These are phyloP conservation scores for Macadamia integrifolia DNA, from an alignment of 164 flowering plant genomes.

Conservation along the genomic window DNA sequence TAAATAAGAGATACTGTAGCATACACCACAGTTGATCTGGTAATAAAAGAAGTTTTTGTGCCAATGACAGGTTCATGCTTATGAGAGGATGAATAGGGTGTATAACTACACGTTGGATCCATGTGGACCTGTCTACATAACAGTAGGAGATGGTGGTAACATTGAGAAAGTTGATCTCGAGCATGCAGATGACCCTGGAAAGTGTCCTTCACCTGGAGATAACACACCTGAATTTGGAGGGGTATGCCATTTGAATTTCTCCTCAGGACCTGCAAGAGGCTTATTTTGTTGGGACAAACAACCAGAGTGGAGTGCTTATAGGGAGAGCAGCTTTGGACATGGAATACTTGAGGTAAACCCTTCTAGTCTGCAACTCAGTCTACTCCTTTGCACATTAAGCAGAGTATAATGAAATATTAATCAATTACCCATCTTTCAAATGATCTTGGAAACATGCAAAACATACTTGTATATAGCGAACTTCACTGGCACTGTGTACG, in stretches of 20 bases:
- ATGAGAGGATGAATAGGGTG: slow-evolving; percentile 84
- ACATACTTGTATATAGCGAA: no score
- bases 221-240: slow-evolving; percentile 77
- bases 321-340: slow-evolving; percentile 99
- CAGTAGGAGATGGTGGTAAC: slow-evolving; percentile 93
- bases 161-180: slow-evolving; percentile 72
- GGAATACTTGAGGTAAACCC: slow-evolving; percentile 84
- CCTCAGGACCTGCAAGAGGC: slow-evolving; percentile 75
- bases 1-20: no score
- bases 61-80: slow-evolving; percentile 76
- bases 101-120: slow-evolving; percentile 72
- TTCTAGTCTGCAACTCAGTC: background rate
- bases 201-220: slow-evolving; percentile 66
- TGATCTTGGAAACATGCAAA: no score
- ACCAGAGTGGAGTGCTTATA: slow-evolving; percentile 93
- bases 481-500: no score
- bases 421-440: no score
- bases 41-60: background rate
- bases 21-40: no score
- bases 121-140: slow-evolving; percentile 79
- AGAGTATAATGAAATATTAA: no score
- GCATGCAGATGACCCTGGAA: slow-evolving; percentile 87
- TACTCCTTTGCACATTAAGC: background rate
- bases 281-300: slow-evolving; percentile 86
- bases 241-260: slow-evolving; percentile 65